Base-by-base conservation (phyloP, 129 eudicot species). In the Solidago caesia region DNA sequence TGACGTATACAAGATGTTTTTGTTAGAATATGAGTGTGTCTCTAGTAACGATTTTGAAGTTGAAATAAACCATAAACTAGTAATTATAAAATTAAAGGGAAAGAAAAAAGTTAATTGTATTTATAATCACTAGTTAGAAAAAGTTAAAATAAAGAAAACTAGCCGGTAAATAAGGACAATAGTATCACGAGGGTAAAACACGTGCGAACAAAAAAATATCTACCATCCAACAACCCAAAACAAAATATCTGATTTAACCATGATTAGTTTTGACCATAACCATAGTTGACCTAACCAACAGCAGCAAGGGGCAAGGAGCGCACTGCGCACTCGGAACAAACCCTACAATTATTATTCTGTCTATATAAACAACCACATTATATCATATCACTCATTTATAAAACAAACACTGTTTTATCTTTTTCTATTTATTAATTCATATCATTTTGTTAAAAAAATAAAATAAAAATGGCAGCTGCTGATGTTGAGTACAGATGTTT, bases 401-500 rank as follows among this genome's bases (percentile, higher is more conserved):
- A 53, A 44, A 64, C 47, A 56, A 56, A 27, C 44, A 51, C 6
- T 72, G 66, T 45, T 64, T 68, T 11, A 72, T 4, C 46, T 14
- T 55, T 39, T 55, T 55, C 13, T 7, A 4, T 47, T 74, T 64
- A 53, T 15, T 51, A 53, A 2, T 63, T 41, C 67, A 55, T 0
- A 15, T 14, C 41, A 9, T 39, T 60, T 75, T 60, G 2, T 39
- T 43, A 12, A 5, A 6, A 2, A 15, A 53, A 39, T 14, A 3
- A 1, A 16, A 14, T 8, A 53, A 26, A 72, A 79, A 86, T 91
- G 91, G 87, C 90, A 14, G 57, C 91, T 27, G 95, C 92, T 5
- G 98, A 87, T 72, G 92, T 86, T 16, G 98, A 92, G 75, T 92
- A 48, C 82, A 81, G 98, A 44, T 92, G 98, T 59, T 92, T 92